Evolutionary conservation across 371 early-diverging fungal genomes (phyloP), one percentile per base, ranked within the genome.

Genomic region (Phascolomyces articulosus): DNA sequence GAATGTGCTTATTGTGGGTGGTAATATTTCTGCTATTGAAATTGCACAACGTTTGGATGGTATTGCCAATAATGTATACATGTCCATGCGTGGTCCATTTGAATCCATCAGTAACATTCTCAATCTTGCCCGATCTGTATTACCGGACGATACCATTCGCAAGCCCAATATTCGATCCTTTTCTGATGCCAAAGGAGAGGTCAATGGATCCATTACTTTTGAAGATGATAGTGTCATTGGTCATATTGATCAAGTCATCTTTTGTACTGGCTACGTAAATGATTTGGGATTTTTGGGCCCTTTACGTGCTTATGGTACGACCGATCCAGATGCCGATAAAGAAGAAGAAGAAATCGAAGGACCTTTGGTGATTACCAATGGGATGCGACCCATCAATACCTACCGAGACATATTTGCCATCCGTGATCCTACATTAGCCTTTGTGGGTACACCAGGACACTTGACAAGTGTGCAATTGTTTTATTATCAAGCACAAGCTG

Each of bases 191-290:
- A 23, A 75, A 20, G 75, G 73, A 1, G 23, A 58, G 7, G 60
- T 72, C 1, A 67, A 77, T 38, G 79, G 78, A 0, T 62, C 61
- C 1, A 67, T 82, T 31, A 58, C 58, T 34, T 89, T 92, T 72
- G 80, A 75, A 11, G 90, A 90, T 63, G 87, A 83, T n/a, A 77
- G 83, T 3, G 67, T 59, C 0, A 20, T 85, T 4, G 74, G 78
- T 3, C 67, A 82, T 23, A 73, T 90, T 20, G 91, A 92, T 61
- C 63, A 63, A 3, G 80, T 92, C 10, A 72, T 90, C 23, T 87
- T 84, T 44, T 88, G 88, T 60, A 92, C 91, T 2, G 92, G 92
- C 0, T 90, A 84, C 64, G 63, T 71, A 8, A 76, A 77, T 64
- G 74, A 82, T 20, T 72, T 81, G 48, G 75, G 78, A 0, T 86